Base-by-base conservation (phyloP, 2,329 filamentous ascomycete species). In the Clonostachys solani region DNA sequence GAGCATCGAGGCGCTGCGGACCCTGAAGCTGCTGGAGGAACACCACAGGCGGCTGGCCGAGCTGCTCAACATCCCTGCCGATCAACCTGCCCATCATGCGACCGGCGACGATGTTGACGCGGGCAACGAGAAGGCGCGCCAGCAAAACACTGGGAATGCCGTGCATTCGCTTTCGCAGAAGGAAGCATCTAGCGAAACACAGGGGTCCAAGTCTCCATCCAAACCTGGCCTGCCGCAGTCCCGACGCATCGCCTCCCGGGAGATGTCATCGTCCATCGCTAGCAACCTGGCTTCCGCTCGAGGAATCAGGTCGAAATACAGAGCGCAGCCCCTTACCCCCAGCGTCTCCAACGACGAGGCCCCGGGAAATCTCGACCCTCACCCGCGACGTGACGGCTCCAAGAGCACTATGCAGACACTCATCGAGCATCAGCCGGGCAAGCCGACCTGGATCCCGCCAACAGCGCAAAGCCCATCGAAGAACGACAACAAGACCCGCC, bases 241-340 rank as follows among this genome's bases (percentile, higher is more conserved):
- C 50, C 73, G 72, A 12, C 71, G 73, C 33, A 74, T 76, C 71
- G 61, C 81, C 63, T 74, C 81, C 23, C 82, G 89, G 48, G 86
- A 92, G 49, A 72, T 86, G 49, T 82, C 85, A 4, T 89, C 89
- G 1, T 95, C 90, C 2, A 95, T 96, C 51, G 90, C 89, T 23
- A 95, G 83, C 67, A 95, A 95, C 59, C 71, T 96, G 40, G 91
- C 91, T 13, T 90, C 89, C 13, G 90, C 90, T 33, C 79, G 91
- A 53, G 91, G 91, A 16, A 95, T 95, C 55, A 76, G 78, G 18
- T 75, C 78, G 47, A 78, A 77, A 50, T 78, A 83, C 49, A 77
- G 84, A 50, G 78, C 83, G 19, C 83, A 86, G 50, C 85, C 86
- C 3, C 77, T 84, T 12, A 86, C 81, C 5, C 86, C 88, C 1